These are phyloP conservation scores for Suillus variegatus DNA, from an alignment of 768 basidiomycete species.

Conservation along the genomic window DNA sequence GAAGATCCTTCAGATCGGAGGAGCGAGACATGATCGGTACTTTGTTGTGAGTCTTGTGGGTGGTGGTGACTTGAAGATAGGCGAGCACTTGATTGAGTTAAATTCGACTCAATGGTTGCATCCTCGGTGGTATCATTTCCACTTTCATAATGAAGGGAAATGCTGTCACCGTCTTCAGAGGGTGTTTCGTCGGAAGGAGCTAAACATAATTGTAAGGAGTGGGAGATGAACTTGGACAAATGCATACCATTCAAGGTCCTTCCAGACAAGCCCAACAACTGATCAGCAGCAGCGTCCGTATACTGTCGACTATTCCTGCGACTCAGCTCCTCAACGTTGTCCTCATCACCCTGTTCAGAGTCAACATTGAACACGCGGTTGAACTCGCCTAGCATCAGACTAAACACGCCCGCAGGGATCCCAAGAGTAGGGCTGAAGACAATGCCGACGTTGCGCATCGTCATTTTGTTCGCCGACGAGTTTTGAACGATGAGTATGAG, in stretches of 20 bases:
- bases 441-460: constrained; percentile 96
- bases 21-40: constrained; percentile 19
- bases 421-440: constrained; percentile 98
- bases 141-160: constrained; percentile 71
- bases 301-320: constrained; percentile 85
- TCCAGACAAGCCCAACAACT: constrained; percentile 76
- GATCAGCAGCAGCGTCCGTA: constrained; percentile 80
- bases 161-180: constrained; percentile 70
- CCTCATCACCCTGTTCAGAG: constrained; percentile 27
- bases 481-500: constrained; percentile 95
- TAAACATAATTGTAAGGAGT: constrained; percentile 18
- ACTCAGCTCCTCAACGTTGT: constrained; percentile 42
- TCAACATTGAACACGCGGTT: constrained; percentile 91
- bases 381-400: constrained; percentile 91
- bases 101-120: constrained; percentile 44
- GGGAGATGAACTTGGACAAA: constrained; percentile 8
- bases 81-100: constrained; percentile 43
- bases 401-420: constrained; percentile 97
- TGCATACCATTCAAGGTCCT: constrained; percentile 65
- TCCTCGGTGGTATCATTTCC: constrained; percentile 73
- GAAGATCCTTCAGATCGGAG: constrained; percentile 27
- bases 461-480: constrained; percentile 93
- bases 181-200: constrained; percentile 59
- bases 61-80: constrained; percentile 37
- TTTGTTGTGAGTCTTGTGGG: constrained; percentile 35